These are phyloP conservation scores for Luzula sylvatica DNA, from an alignment of 176 grass and related monocot genomes.

Conservation along the genomic window DNA sequence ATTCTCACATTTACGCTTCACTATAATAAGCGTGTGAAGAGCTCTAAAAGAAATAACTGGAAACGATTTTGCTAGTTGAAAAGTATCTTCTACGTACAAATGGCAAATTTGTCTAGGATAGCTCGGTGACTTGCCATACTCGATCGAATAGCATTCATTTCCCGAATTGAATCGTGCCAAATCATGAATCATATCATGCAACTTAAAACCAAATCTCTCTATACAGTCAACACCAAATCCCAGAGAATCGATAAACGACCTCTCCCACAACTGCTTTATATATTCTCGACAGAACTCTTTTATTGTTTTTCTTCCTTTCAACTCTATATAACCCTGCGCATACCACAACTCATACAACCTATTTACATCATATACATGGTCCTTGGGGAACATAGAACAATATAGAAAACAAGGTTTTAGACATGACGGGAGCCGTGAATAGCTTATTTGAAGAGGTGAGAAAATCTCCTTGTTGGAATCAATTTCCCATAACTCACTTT, in stretches of 20 bases:
- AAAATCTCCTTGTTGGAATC: slow-evolving; percentile 39
- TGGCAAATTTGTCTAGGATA: not conserved
- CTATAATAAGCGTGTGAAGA: not conserved
- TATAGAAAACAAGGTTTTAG: slow-evolving; percentile 36
- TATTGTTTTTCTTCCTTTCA: not conserved
- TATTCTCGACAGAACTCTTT: not conserved
- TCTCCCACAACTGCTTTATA: not conserved
- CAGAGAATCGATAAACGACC: slow-evolving; percentile 6
- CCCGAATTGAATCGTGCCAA: slow-evolving; percentile 15
- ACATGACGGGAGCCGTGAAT: slow-evolving; percentile 31
- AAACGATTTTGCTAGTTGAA: not conserved
- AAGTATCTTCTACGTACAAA: not conserved
- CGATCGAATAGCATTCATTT: slow-evolving; percentile 6
- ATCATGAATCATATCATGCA: slow-evolving; percentile 29
- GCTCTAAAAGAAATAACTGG: not conserved
- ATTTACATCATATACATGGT: not conserved
- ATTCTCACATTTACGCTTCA: not conserved
- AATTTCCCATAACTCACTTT: slow-evolving; percentile 12
- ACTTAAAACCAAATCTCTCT: not conserved
- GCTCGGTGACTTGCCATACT: no score
- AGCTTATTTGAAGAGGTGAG: slow-evolving; percentile 22
- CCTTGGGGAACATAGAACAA: not conserved
- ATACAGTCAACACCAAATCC: not conserved
- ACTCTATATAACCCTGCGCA: not conserved
- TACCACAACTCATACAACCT: not conserved